phyloP scores from a whole-genome alignment of 139 green algal genomes.

The Haematococcus lacustris region DNA sequence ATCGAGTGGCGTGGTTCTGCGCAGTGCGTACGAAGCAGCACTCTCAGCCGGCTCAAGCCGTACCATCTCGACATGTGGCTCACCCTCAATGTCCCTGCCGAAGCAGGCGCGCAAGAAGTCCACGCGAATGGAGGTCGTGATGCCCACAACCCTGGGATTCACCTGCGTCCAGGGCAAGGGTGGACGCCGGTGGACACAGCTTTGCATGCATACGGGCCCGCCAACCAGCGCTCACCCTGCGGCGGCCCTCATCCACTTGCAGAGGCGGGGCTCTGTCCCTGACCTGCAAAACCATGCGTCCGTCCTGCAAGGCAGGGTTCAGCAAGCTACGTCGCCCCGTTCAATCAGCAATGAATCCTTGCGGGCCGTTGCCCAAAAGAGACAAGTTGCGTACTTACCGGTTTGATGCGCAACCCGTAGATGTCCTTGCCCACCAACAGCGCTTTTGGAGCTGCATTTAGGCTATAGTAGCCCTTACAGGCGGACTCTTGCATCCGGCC shows the following conservation, averaged over 20 bases:
- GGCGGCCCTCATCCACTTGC: not conserved
- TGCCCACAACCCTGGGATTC: constrained; percentile 5
- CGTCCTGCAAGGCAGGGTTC: no score
- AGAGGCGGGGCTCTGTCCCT: not conserved
- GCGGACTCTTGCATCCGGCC: not conserved
- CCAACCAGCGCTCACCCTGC: not conserved
- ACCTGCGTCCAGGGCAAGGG: not conserved
- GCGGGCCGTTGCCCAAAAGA: no score
- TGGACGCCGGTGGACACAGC: no score
- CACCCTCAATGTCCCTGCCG: not conserved
- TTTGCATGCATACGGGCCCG: no score
- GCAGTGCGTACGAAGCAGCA: no score
- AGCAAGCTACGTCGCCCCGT: no score
- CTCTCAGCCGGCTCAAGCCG: no score
- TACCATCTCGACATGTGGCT: no score
- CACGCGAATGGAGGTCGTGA: constrained; percentile 8
- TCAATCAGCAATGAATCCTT: no score
- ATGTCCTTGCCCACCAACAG: constrained; percentile 4
- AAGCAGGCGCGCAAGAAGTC: constrained; percentile 9
- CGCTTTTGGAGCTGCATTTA: not conserved
- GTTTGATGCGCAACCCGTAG: constrained; percentile 6
- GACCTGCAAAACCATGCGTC: constrained; percentile 5
- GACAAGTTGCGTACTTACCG: no score
- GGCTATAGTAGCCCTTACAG: constrained; percentile 1
- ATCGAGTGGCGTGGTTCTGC: constrained; percentile 6